Conservation (phyloP, 352 stramenopile genomes). For the Pelagophyceae sp. region DNA sequence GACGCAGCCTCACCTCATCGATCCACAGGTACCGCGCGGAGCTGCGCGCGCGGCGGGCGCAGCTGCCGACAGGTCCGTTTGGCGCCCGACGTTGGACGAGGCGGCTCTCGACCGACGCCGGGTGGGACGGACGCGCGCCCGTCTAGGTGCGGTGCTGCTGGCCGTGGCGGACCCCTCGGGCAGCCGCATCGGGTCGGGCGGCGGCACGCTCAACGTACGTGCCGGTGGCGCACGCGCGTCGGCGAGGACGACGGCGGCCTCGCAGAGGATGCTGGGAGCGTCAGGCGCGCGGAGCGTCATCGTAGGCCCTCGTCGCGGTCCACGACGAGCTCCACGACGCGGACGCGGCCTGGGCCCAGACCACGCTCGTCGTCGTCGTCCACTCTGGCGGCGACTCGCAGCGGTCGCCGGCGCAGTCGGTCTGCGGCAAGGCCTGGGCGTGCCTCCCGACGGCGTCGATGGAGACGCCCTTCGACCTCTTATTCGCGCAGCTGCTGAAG, state of each 20-base stretch:
- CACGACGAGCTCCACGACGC: background rate
- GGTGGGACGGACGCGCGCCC: too few relatives aligned
- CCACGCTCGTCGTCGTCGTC: conserved; percentile 28
- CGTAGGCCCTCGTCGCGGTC: background rate
- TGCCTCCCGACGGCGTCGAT: conserved; percentile 21
- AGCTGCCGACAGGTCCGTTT: background rate
- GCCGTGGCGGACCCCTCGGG: conserved; percentile 29
- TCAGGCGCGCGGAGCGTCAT: background rate
- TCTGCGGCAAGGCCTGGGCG: conserved; percentile 33
- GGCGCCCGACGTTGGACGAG: too few relatives aligned
- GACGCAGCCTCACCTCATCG: too few relatives aligned
- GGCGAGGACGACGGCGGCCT: too few relatives aligned
- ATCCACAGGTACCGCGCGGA: too few relatives aligned
- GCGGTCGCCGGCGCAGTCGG: conserved; percentile 29
- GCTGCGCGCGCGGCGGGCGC: background rate
- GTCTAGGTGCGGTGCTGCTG: conserved; percentile 3
- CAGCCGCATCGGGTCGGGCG: conserved; percentile 27
- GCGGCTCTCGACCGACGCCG: too few relatives aligned
- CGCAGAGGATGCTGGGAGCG: conserved; percentile 25
- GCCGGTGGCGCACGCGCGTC: too few relatives aligned
- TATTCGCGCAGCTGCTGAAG: conserved; percentile 24
- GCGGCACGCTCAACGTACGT: conserved; percentile 35
- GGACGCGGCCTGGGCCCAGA: too few relatives aligned
- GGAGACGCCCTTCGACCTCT: conserved; percentile 29
- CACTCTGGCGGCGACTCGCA: conserved; percentile 31